Base-by-base conservation (phyloP, 805 yeast genomes). In the Yarrowia phangngaensis region DNA sequence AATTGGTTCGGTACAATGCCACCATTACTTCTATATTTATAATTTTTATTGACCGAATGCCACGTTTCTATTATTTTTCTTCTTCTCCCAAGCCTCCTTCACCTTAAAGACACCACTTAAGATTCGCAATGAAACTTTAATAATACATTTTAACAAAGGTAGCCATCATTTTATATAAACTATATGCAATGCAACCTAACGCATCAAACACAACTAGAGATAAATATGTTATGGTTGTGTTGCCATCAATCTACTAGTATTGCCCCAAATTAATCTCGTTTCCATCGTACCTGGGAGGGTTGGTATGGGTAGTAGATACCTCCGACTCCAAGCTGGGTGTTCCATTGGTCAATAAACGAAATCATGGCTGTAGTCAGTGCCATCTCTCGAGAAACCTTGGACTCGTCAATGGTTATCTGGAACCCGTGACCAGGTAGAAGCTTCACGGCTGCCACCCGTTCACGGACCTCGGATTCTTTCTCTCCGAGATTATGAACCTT, bases 291-390 rank as follows among this genome's bases (percentile, higher is more conserved):
- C 55, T 73, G 75, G 28, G 59, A 55, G 27, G 70, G 71, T 58
- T 75, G 74, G 60, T 73, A 69, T 9, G 80, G 75, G 53, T 70
- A 71, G 61, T 78, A 79, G 46, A 80, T 76, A 27, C 84, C 84
- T n/a, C 84, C 84, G 28, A 78, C 75, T 17, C 74, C 75, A 28
- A 74, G 62, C 52, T 68, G 67, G 17, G 84, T 78, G 57, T 76
- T 79, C 85, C 85, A 80, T 52, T 78, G 84, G 58, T 80, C 85
- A 51, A 80, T 72, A 58, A 67, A 74, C 32, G 82, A 76, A 52
- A 78, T 74, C 52, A 80, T 63, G 4, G 83, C 84, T 7, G 80
- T 72, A 12, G 78, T 64, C 14, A 79, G 60, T 1, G 82, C 84
- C 64, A 79, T 56, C 54, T 78, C 83, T 38, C 74, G 64, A n/a